Evolutionary conservation across 2,329 filamentous ascomycete genomes (phyloP).

Genomic region (Cordyceps sp.): DNA sequence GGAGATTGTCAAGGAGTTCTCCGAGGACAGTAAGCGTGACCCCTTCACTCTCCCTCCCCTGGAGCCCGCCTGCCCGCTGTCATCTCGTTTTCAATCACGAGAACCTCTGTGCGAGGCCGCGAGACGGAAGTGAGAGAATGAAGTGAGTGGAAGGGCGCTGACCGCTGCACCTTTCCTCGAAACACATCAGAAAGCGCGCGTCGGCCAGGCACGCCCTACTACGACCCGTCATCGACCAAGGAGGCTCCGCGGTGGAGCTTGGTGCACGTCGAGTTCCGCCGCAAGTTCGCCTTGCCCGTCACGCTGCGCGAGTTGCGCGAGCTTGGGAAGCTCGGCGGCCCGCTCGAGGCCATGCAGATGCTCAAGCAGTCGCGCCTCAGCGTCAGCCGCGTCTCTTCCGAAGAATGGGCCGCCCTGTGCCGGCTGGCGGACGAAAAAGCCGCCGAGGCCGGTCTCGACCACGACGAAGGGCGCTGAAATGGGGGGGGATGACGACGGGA

Average conservation of each 20-base stretch:
- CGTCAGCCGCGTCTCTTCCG: slow-evolving; percentile 49
- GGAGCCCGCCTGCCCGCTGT: no score
- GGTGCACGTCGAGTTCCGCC: slow-evolving; percentile 75
- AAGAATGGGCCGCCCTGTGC: slow-evolving; percentile 50
- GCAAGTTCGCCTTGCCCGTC: slow-evolving; percentile 61
- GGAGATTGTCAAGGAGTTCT: slow-evolving; percentile 75
- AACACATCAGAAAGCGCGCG: slow-evolving; percentile 16
- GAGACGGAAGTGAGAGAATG: no score
- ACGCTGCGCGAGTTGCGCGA: slow-evolving; percentile 55
- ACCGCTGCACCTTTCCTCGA: no score
- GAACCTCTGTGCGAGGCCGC: no score
- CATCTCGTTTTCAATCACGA: not conserved
- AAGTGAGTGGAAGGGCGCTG: no score
- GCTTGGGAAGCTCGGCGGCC: slow-evolving; percentile 35
- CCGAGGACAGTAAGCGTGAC: slow-evolving; percentile 48
- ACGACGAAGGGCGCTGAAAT: no score
- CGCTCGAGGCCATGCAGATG: slow-evolving; percentile 64
- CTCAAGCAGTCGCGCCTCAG: slow-evolving; percentile 70
- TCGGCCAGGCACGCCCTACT: slow-evolving; percentile 45
- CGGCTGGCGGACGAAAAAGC: slow-evolving; percentile 30
- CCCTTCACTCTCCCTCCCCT: no score
- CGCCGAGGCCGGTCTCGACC: slow-evolving; percentile 18
- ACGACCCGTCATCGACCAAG: slow-evolving; percentile 55
- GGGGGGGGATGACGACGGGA: no score
- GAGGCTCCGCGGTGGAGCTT: slow-evolving; percentile 55